Base-by-base conservation (phyloP, 2,329 filamentous ascomycete genomes). In the Penicillium freii region DNA sequence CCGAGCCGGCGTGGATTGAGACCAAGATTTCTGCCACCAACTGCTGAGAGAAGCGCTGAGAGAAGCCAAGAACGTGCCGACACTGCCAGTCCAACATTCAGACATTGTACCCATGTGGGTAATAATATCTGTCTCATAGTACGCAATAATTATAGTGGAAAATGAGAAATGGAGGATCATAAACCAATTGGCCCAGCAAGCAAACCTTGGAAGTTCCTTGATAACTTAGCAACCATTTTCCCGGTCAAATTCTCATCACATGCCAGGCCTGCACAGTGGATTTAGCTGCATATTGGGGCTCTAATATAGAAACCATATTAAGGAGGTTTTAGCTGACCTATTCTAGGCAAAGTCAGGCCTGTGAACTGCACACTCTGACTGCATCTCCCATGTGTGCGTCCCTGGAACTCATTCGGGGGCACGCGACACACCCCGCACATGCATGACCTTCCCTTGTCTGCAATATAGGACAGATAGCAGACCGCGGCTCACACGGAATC, bases 191-290 rank as follows among this genome's bases (percentile, higher is more conserved):
- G n/a, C 38, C 15, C 15, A 17, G 4, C 19, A 34, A 34, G 11
- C 19, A 31, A 34, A 45, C 2, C 8, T n/a, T n/a, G n/a, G n/a
- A n/a, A n/a, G n/a, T n/a, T n/a, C 25, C 33, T 56, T 54, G 43
- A 49, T 54, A 44, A 31, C 31, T 33, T 33, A 13, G 55, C 51
- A 62, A 54, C 43, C 47, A 57, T 19, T 49, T 56, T 54, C 54
- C 55, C 57, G 46, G 53, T 56, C 52, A 17, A 45, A 19, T 23
- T 42, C 29, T 50, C 47, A 47, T 64, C 62, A 63, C 56, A 62
- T 61, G 60, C 46, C 11, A 36, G 29, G 17, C 21, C 27, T 25
- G 19, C 31, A 52, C 10, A 13, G 17, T n/a, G 15, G 19, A n/a
- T 17, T 43, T 21, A 36, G 31, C 38, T 33, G 36, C 51, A 48